Conservation (phyloP, 108 stramenopile genomes). For the Nitzschia sp. region DNA sequence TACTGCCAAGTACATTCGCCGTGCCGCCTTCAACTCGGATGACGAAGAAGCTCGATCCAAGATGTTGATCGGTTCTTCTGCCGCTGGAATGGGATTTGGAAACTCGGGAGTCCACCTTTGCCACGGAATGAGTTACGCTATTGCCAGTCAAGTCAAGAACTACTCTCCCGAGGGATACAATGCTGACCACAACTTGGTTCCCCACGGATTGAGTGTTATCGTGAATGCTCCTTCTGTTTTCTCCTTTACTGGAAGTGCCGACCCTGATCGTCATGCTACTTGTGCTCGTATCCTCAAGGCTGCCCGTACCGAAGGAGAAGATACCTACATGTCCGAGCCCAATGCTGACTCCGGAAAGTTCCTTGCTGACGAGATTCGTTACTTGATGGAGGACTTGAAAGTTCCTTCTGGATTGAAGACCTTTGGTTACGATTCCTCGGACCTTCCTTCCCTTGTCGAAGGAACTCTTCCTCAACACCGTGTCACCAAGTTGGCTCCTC, state of each 20-base stretch:
- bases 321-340: conserved; percentile 17
- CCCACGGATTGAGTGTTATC: conserved; percentile 46
- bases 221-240: conserved; percentile 53
- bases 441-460: conserved; percentile 45
- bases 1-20: conserved; percentile 36
- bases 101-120: conserved; percentile 63
- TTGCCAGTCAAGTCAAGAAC: conserved; percentile 42
- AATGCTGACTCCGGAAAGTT: conserved; percentile 22
- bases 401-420: conserved; percentile 43
- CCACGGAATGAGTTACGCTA: conserved; percentile 58
- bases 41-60: conserved; percentile 52
- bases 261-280: conserved; percentile 48
- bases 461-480: conserved; percentile 58
- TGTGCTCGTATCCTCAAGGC: conserved; percentile 43
- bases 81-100: conserved; percentile 62
- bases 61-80: conserved; percentile 55
- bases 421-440: conserved; percentile 40
- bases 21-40: conserved; percentile 29
- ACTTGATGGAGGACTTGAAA: conserved; percentile 36
- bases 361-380: conserved; percentile 46
- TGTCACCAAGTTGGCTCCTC: conserved; percentile 53
- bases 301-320: conserved; percentile 24
- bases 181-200: conserved; percentile 38
- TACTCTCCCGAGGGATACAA: conserved; percentile 36
- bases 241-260: conserved; percentile 41